Conservation (phyloP, 1,284 basidiomycete species). For the Microbotryomycetes sp. region DNA sequence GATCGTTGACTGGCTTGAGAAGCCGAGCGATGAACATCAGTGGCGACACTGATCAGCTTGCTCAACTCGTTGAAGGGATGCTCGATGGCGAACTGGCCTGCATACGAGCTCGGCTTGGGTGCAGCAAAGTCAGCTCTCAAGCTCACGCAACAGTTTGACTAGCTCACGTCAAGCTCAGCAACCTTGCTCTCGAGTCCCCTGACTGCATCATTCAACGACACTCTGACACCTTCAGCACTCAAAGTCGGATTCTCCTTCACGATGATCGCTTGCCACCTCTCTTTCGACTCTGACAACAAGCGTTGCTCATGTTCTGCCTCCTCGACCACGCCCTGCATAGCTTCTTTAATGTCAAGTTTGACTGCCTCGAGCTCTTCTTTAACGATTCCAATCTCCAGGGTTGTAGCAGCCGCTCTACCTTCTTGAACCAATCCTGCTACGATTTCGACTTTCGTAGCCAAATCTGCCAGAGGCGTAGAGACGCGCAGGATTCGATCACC, state of each 20-base stretch:
- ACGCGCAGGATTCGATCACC: slow-evolving; percentile 4
- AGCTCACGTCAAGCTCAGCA: slow-evolving; percentile 7
- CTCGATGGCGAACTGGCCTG: slow-evolving; percentile 13
- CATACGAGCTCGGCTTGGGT: slow-evolving; percentile 2
- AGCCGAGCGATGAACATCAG: background rate
- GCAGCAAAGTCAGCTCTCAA: background rate
- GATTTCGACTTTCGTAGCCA: background rate
- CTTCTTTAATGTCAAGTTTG: background rate
- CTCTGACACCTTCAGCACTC: background rate
- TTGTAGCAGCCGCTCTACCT: background rate
- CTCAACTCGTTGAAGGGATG: slow-evolving; percentile 16
- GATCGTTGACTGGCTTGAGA: background rate
- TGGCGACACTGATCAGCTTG: slow-evolving; percentile 5
- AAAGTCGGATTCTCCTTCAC: slow-evolving; percentile 10
- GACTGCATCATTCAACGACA: slow-evolving; percentile 1
- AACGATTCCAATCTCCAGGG: background rate
- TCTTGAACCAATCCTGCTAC: background rate
- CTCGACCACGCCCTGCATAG: background rate
- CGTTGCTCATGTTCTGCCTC: slow-evolving; percentile 11
- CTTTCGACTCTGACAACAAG: slow-evolving; percentile 5
- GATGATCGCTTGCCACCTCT: slow-evolving; percentile 13
- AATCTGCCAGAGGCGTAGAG: background rate
- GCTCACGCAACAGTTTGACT: too few species aligned
- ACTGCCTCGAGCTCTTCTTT: slow-evolving; percentile 2
- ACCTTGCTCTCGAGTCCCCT: slow-evolving; percentile 3